Evolutionary conservation across 2,329 filamentous ascomycete species (phyloP), one percentile per base, ranked within the genome.

Genomic region (Fusarium oxysporum): DNA sequence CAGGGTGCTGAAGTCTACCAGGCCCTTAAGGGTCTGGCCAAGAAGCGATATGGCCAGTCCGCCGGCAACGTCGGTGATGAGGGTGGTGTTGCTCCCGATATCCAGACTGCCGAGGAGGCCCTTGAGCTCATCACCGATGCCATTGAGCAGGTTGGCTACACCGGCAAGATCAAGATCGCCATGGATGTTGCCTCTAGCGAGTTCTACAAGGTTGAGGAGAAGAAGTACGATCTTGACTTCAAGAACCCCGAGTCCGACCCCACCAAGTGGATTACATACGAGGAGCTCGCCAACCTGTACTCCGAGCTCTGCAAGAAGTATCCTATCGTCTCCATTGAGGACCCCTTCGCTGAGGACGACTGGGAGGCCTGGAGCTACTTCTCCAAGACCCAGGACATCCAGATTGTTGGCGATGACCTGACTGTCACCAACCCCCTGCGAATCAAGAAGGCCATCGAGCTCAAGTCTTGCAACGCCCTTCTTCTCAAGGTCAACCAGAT

Each of bases 281-380:
- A 98, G 90, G 89, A 99, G 88, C 93, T 99, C 73, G 96, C 96
- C 82, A 91, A 92, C 81, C 87, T 97, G 80, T 98, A 99, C 92
- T 91, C 93, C 84, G 88, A 91, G 51, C 92, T 99, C 71, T 89
- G 90, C 83, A 90, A 92, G 90, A 98, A 97, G 89, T 99, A 99
- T 89, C 96, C 96, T 81, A 99, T 99, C 82, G 94, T 98, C 87
- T 94, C 91, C 85, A 98, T 99, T 80, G 96, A 99, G 89, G 96
- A 99, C 85, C 96, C 96, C 83, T 99, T 99, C 87, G 96, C 94
- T 76, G 96, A 99, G 91, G 96, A 98, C 82, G 96, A 99, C 90
- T 99, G 96, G 96, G 96, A 98, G 91, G 96, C 96, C 72, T 99
- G 96, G 96, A 97, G 94, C 91, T 97, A 98, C 92, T 99, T 98